phyloP scores from a whole-genome alignment of 345 rosid genomes.

The Jatropha curcas region DNA sequence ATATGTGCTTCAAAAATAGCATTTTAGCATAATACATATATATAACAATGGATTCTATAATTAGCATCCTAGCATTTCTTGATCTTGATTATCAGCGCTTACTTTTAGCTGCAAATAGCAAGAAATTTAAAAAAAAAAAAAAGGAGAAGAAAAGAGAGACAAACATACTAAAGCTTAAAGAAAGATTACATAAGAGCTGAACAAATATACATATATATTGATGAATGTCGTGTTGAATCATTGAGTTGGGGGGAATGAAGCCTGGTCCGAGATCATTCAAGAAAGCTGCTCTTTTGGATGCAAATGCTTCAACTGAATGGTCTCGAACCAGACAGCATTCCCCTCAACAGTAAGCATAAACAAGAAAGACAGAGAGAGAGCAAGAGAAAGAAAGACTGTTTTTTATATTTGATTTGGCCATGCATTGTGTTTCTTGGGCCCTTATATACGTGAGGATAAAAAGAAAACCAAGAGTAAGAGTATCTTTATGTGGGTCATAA shows the following conservation, averaged over 20 bases:
- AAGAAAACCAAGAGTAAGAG: not conserved
- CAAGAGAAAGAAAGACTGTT: slow-evolving; percentile 15
- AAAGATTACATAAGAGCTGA: not conserved
- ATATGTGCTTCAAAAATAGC: not conserved
- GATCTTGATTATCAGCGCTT: not conserved
- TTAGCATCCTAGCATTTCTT: not conserved
- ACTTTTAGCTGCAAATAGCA: not conserved
- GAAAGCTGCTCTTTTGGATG: not conserved
- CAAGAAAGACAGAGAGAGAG: not conserved
- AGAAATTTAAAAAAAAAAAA: not conserved
- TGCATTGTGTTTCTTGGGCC: slow-evolving; percentile 43
- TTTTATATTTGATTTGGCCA: slow-evolving; percentile 39
- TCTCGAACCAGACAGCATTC: slow-evolving; percentile 70
- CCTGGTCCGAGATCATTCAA: slow-evolving; percentile 63
- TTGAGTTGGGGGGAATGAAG: slow-evolving; percentile 56
- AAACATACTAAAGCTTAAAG: not conserved
- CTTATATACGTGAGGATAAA: slow-evolving; percentile 42
- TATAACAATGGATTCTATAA: not conserved
- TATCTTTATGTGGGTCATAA: slow-evolving; percentile 32
- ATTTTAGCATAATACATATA: too few species aligned
- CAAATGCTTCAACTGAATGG: slow-evolving; percentile 34
- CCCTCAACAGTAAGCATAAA: slow-evolving; percentile 42
- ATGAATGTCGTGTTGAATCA: not conserved
- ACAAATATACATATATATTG: not conserved
- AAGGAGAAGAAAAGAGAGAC: not conserved